Evolutionary conservation across 495 filamentous ascomycete species (phyloP).

Genomic region (Aspergillus indologenus): DNA sequence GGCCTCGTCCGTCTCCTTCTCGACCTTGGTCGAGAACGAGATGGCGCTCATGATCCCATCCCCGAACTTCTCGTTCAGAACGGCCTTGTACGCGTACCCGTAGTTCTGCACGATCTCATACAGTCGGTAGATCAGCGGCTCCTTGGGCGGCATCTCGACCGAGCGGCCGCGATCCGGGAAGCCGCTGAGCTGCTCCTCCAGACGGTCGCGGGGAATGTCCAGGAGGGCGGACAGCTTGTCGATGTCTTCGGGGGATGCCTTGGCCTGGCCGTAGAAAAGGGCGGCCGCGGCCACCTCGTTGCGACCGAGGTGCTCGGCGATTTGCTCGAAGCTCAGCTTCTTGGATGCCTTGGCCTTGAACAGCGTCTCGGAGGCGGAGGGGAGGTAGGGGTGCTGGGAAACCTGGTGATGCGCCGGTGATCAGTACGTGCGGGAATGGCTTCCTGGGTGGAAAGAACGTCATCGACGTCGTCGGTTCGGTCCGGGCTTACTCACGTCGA

Average conservation of each 20-base stretch:
- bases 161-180: conserved; percentile 82
- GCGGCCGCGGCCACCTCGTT: conserved; percentile 89
- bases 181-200: conserved; percentile 62
- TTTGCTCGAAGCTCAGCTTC: conserved; percentile 75
- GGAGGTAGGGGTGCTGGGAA: conserved; percentile 53
- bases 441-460: background rate
- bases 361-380: conserved; percentile 67
- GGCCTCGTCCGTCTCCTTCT: conserved; percentile 88
- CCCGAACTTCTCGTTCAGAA: conserved; percentile 98
- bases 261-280: conserved; percentile 91
- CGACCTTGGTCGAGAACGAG: conserved; percentile 85
- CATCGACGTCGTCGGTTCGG: background rate
- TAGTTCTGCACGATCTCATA: conserved; percentile 99
- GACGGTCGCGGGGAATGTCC: conserved; percentile 51
- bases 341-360: conserved; percentile 79
- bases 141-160: conserved; percentile 89
- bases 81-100: conserved; percentile 92
- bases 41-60: conserved; percentile 99
- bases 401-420: conserved; percentile 22
- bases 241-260: conserved; percentile 75
- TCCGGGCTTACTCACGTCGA: conserved; percentile 33
- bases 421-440: background rate
- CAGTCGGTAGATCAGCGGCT: conserved; percentile 89
- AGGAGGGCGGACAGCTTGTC: conserved; percentile 66
- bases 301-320: conserved; percentile 72